Percentiles rank a stretch among this genome's conserved stretches.
Evolutionary conservation across 2,329 filamentous ascomycete species (phyloP).

Genomic region (Alternaria novae-zelandiae): DNA sequence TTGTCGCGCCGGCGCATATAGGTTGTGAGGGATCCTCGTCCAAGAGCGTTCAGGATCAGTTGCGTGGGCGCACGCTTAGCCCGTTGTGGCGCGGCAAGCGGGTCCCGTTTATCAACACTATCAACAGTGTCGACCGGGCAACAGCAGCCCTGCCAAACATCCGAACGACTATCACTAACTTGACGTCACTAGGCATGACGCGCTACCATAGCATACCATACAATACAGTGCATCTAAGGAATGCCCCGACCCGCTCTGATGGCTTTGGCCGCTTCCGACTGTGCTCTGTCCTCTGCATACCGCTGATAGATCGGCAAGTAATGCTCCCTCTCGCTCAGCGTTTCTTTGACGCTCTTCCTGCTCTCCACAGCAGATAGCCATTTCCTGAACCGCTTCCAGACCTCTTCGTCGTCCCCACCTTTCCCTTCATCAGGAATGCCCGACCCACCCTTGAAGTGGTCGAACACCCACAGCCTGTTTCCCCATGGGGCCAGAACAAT

Average conservation of each 20-base stretch:
- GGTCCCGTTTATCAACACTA: slow-evolving; percentile 12
- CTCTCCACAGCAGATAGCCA: slow-evolving; percentile 68
- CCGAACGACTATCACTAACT: neutral
- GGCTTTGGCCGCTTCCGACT: slow-evolving; percentile 57
- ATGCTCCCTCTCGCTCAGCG: slow-evolving; percentile 69
- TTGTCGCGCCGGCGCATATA: slow-evolving; percentile 28
- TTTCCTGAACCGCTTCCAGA: slow-evolving; percentile 69
- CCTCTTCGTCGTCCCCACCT: slow-evolving; percentile 59
- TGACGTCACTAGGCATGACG: slow-evolving; percentile 8
- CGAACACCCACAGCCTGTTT: slow-evolving; percentile 73
- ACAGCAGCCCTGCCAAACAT: slow-evolving; percentile 8
- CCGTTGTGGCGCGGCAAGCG: slow-evolving; percentile 16
- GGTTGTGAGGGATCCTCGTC: slow-evolving; percentile 4
- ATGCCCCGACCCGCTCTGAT: slow-evolving; percentile 65
- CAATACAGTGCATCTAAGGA: slow-evolving; percentile 52
- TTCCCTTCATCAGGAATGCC: slow-evolving; percentile 57
- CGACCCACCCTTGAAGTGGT: slow-evolving; percentile 72
- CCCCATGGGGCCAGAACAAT: slow-evolving; percentile 76
- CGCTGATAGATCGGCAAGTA: slow-evolving; percentile 71
- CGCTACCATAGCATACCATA: neutral
- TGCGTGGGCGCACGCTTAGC: slow-evolving; percentile 18
- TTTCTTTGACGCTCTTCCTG: slow-evolving; percentile 69
- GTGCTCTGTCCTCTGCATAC: slow-evolving; percentile 56
- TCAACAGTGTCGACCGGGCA: slow-evolving; percentile 16
- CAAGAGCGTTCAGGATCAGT: slow-evolving; percentile 17